Evolutionary conservation across 805 yeast genomes (phyloP), one percentile per base, ranked within the genome.

Genomic region (Kockiozyma suomiensis): DNA sequence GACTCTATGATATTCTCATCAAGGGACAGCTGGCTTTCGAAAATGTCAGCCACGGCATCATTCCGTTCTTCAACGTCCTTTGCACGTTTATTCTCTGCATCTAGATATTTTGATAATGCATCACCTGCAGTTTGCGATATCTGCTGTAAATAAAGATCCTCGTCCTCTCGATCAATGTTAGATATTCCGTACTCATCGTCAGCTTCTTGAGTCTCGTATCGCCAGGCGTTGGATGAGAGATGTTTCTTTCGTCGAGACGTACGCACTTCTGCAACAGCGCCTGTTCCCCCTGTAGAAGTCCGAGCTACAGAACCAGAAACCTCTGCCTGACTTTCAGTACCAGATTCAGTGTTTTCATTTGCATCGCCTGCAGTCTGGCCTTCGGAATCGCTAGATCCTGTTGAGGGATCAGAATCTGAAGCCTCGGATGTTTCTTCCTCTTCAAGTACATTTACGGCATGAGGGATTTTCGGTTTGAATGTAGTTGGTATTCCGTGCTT

Each of bases 401-500:
- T 25, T 19, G n/a, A n/a, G n/a, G n/a, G 28, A 32, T 45, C 54
- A 7, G 52, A 51, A 12, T 19, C 48, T 6, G 61, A 41, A 19
- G 19, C 12, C 23, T 13, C 46, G n/a, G 55, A n/a, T 3, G 30
- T 48, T 10, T 45, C 55, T 10, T 28, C 49, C 10, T 32, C 53
- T 26, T 19, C 57, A 13, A 28, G 56, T 7, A 19, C 52, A 30
- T 21, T 56, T 10, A 40, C 48, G 7, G 40, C 25, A 4, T 37
- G 52, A n/a, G 17, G 48, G 19, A 38, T 40, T 5, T 30, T 33
- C 40, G 40, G 26, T 35, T 26, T 25, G 25, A 3, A 17, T 3
- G 35, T 43, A 26, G 33, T 37, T 26, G 37, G 17, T 41, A 73
- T 68, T 0, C 79, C 79, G 65, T 81, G 84, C 65, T 81, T 81